These are phyloP conservation scores for Aspergillus tamarii DNA, from an alignment of 2,329 filamentous ascomycete genomes.

Conservation along the genomic window DNA sequence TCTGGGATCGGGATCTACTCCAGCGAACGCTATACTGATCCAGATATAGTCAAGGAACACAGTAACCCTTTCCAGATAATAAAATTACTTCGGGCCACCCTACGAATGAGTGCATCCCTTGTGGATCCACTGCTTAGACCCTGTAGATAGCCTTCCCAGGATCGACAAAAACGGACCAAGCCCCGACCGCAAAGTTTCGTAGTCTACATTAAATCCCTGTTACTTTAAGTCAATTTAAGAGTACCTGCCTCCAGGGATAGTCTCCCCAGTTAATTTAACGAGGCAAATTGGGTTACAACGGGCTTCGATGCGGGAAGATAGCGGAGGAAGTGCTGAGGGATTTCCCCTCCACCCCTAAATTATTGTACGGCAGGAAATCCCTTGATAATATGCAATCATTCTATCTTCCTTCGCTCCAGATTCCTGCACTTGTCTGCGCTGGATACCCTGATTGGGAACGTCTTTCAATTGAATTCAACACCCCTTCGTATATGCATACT, in stretches of 20 bases:
- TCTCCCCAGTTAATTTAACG: background rate
- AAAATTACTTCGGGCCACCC: background rate
- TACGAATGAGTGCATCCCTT: background rate
- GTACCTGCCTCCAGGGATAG: background rate
- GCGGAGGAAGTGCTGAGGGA: background rate
- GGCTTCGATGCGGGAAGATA: background rate
- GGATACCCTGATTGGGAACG: background rate
- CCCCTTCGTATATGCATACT: no score
- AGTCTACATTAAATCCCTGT: background rate
- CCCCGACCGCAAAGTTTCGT: background rate
- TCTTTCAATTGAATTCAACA: background rate
- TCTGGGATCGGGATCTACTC: background rate
- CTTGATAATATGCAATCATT: no score
- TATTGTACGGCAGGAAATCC: background rate
- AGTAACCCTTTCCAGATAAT: background rate
- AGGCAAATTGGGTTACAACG: background rate
- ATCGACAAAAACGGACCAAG: background rate
- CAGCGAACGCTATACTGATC: no score
- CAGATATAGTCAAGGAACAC: no score
- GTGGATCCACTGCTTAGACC: background rate
- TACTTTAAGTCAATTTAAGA: background rate
- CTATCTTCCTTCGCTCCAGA: background rate
- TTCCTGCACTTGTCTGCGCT: background rate
- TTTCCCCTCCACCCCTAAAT: background rate
- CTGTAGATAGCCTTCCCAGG: background rate